Conservation (phyloP, 1,284 basidiomycete genomes). For the Moesziomyces aphidis region DNA sequence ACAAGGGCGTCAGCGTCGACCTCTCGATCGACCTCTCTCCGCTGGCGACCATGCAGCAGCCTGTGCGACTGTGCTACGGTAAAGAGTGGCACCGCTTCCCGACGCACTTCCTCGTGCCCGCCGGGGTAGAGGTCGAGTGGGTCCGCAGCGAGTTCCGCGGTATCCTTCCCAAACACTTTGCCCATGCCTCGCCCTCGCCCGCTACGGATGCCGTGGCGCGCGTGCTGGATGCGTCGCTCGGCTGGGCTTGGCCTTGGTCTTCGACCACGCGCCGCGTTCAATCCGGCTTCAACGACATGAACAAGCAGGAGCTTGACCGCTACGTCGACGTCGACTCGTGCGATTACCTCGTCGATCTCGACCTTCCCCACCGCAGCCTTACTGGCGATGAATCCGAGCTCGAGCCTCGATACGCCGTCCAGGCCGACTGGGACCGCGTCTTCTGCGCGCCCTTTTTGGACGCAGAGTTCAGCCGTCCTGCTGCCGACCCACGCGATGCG, state of each 20-base stretch:
- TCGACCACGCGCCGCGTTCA: conserved; percentile 76
- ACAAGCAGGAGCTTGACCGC: conserved; percentile 80
- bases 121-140: conserved; percentile 83
- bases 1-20: conserved; percentile 27
- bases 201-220: background rate
- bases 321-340: conserved; percentile 74
- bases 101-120: conserved; percentile 86
- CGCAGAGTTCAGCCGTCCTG: conserved; percentile 42
- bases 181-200: conserved; percentile 10
- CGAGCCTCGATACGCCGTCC: conserved; percentile 50
- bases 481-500: conserved; percentile 11
- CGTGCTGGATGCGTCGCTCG: conserved; percentile 68
- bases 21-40: conserved; percentile 27
- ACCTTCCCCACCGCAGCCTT: conserved; percentile 41
- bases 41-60: conserved; percentile 27
- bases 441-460: conserved; percentile 61
- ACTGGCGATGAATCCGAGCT: conserved; percentile 7
- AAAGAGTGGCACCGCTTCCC: conserved; percentile 98
- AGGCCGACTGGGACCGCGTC: conserved; percentile 47
- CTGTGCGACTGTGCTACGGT: conserved; percentile 78
- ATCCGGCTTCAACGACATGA: conserved; percentile 85
- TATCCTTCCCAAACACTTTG: conserved; percentile 85
- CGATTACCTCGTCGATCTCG: conserved; percentile 64
- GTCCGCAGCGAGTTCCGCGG: conserved; percentile 90
- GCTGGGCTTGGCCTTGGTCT: conserved; percentile 64